Evolutionary conservation across 2,329 filamentous ascomycete genomes (phyloP).

Genomic region (Paraphaeosphaeria sporulosa): DNA sequence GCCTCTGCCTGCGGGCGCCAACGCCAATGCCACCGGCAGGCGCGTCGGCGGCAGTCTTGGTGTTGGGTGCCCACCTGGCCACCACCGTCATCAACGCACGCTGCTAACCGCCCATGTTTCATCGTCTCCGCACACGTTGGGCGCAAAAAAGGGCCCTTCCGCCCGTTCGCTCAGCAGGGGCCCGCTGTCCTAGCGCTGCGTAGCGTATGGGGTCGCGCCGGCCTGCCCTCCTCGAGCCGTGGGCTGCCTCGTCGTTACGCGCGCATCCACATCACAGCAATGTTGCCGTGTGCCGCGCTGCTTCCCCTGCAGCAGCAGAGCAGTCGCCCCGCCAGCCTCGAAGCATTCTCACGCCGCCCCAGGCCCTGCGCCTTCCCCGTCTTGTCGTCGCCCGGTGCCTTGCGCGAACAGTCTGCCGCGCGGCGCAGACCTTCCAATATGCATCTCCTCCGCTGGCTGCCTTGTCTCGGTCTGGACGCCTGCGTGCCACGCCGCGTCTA

Average conservation of each 20-base stretch:
- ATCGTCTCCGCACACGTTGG: conserved; percentile 8
- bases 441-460: not conserved
- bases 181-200: not conserved
- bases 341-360: not conserved
- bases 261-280: not conserved
- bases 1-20: not conserved
- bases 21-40: not conserved
- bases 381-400: not conserved
- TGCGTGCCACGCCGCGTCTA: conserved; percentile 18
- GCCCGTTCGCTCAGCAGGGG: conserved; percentile 8
- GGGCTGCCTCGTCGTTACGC: not conserved
- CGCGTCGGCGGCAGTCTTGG: too few species aligned
- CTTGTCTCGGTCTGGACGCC: conserved; percentile 5
- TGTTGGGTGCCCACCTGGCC: not conserved
- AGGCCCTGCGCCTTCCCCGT: not conserved
- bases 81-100: not conserved
- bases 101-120: conserved; percentile 3
- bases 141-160: conserved; percentile 8
- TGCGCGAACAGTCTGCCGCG: conserved; percentile 11
- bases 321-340: not conserved
- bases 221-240: not conserved
- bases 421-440: conserved; percentile 5
- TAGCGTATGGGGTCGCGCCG: not conserved
- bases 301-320: not conserved
- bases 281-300: not conserved